phyloP scores from a whole-genome alignment of 2,329 filamentous ascomycete genomes.

The Hypoxylon sp. region DNA sequence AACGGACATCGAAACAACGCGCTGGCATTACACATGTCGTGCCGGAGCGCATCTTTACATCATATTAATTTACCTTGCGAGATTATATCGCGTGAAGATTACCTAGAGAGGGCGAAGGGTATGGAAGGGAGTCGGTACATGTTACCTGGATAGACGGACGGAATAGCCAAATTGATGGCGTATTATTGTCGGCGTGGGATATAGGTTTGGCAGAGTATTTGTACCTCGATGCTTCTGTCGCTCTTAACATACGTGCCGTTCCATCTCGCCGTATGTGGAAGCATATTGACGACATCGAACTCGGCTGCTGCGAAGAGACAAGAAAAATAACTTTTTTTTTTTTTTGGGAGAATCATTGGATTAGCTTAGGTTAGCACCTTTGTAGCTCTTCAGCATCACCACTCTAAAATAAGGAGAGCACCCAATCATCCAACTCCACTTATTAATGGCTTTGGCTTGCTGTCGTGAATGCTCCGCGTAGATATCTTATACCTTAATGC shows the following conservation, averaged over 20 bases:
- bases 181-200: background rate
- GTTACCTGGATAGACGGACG: conserved; percentile 27
- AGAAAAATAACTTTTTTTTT: conserved; percentile 9
- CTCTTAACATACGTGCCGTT: conserved; percentile 12
- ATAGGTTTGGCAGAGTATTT: conserved; percentile 11
- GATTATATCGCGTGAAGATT: conserved; percentile 3
- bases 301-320: conserved; percentile 17
- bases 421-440: conserved; percentile 24
- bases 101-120: background rate
- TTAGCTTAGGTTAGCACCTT: conserved; percentile 20
- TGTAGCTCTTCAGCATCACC: conserved; percentile 35
- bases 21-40: conserved; percentile 16
- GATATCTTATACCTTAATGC: background rate
- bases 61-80: conserved; percentile 23
- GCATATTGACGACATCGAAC: conserved; percentile 9
- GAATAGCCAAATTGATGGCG: conserved; percentile 26
- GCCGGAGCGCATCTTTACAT: conserved; percentile 10
- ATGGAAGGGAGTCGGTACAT: conserved; percentile 17
- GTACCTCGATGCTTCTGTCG: conserved; percentile 8
- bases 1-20: conserved; percentile 13
- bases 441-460: background rate
- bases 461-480: background rate
- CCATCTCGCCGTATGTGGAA: conserved; percentile 8
- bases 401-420: conserved; percentile 35
- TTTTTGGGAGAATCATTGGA: conserved; percentile 29